phyloP scores from a whole-genome alignment of 352 stramenopile genomes.

The Phytopythium mirpurense region DNA sequence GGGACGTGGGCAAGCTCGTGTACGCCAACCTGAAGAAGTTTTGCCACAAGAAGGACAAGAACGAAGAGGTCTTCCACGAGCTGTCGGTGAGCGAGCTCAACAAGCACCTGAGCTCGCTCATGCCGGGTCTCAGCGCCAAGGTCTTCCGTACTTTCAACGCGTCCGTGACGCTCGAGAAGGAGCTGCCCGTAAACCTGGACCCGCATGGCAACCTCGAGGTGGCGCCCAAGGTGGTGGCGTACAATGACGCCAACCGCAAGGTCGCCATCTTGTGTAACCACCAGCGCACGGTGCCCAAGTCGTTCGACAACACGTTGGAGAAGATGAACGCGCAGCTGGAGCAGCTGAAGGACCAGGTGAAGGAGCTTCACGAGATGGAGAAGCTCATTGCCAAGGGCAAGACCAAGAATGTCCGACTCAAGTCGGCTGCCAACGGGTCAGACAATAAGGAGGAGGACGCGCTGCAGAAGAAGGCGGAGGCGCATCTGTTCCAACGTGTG shows the following conservation, averaged over 20 bases:
- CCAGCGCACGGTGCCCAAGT: slow-evolving; percentile 98
- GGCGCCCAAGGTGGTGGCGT: slow-evolving; percentile 93
- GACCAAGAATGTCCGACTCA: slow-evolving; percentile 87
- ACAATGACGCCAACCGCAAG: slow-evolving; percentile 99
- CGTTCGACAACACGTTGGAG: slow-evolving; percentile 92
- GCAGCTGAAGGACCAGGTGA: slow-evolving; percentile 92
- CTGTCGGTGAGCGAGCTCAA: slow-evolving; percentile 96
- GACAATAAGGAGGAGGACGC: slow-evolving; percentile 82
- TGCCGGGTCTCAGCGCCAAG: slow-evolving; percentile 99
- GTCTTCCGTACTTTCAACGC: slow-evolving; percentile 99
- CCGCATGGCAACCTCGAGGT: slow-evolving; percentile 58
- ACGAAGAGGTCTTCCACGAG: slow-evolving; percentile 98
- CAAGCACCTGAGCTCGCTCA: slow-evolving; percentile 97
- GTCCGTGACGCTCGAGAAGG: slow-evolving; percentile 97
- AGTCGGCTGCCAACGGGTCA: slow-evolving; percentile 59
- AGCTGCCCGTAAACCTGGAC: slow-evolving; percentile 84
- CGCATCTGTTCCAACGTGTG: slow-evolving; percentile 92
- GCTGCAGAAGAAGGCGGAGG: slow-evolving; percentile 88
- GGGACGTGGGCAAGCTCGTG: slow-evolving; percentile 87
- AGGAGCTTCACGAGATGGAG: slow-evolving; percentile 93
- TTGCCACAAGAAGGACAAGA: slow-evolving; percentile 93
- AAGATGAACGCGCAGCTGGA: slow-evolving; percentile 93
- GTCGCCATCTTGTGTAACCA: slow-evolving; percentile 99
- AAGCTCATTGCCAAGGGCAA: slow-evolving; percentile 86
- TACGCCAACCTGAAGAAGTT: slow-evolving; percentile 97